Conservation (phyloP, 2,329 filamentous ascomycete genomes). For the Epicoccum nigrum region DNA sequence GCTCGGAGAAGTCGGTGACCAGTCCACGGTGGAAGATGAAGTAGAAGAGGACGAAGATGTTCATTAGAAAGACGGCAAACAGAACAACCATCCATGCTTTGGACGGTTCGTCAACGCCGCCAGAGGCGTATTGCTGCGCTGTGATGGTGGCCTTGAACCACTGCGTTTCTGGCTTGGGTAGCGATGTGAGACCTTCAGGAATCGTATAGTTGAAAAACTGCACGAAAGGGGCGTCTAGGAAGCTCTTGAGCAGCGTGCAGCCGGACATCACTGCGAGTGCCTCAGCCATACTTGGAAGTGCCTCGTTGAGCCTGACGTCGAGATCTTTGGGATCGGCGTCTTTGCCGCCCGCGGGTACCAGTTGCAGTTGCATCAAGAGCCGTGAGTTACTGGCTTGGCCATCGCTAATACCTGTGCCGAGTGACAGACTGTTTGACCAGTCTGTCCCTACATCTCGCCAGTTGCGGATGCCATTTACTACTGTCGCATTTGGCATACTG, state of each 20-base stretch:
- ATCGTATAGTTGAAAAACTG: conserved; percentile 52
- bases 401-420: conserved; percentile 52
- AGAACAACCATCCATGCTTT: conserved; percentile 71
- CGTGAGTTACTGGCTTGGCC: conserved; percentile 53
- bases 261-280: conserved; percentile 73
- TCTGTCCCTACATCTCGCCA: conserved; percentile 54
- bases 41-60: conserved; percentile 69
- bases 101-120: conserved; percentile 66
- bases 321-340: conserved; percentile 19
- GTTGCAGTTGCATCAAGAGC: conserved; percentile 52
- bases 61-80: conserved; percentile 68
- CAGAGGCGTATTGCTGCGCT: conserved; percentile 73
- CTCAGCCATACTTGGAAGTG: conserved; percentile 73
- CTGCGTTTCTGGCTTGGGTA: conserved; percentile 59
- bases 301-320: conserved; percentile 52
- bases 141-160: conserved; percentile 68
- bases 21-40: conserved; percentile 64
- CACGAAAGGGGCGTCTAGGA: conserved; percentile 65
- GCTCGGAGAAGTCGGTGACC: conserved; percentile 80
- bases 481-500: conserved; percentile 60
- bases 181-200: conserved; percentile 9
- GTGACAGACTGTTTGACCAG: conserved; percentile 52
- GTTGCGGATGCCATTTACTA: conserved; percentile 54
- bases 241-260: conserved; percentile 67
- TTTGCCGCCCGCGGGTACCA: conserved; percentile 30